Evolutionary conservation across 352 stramenopile species (phyloP).

Genomic region (Phytopythium chamaehyphon): DNA sequence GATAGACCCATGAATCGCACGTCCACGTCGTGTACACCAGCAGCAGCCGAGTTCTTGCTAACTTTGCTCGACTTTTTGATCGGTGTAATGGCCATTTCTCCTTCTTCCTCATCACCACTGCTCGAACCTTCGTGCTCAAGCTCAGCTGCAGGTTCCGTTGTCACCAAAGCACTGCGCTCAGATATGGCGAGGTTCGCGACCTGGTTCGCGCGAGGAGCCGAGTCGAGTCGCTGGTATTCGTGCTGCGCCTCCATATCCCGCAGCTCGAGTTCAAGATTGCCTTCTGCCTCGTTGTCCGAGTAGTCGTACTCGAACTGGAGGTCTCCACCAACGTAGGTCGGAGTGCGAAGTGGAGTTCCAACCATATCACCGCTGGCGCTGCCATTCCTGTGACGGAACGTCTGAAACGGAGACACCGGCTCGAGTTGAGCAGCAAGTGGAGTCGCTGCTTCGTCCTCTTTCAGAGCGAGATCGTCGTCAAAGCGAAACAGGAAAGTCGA

Average conservation of each 20-base stretch:
- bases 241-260: slow-evolving; percentile 1
- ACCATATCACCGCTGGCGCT: neutral
- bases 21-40: slow-evolving; percentile 11
- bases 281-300: slow-evolving; percentile 21
- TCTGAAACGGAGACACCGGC: slow-evolving; percentile 1
- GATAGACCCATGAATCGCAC: slow-evolving; percentile 58
- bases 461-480: slow-evolving; percentile 52
- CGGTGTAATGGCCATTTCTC: neutral
- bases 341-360: slow-evolving; percentile 40
- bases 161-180: slow-evolving; percentile 4
- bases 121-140: neutral
- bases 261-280: neutral
- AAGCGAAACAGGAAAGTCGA: slow-evolving; percentile 56
- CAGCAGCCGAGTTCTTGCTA: neutral
- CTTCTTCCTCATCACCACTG: slow-evolving; percentile 3
- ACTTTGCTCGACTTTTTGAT: neutral
- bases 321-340: slow-evolving; percentile 40
- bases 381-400: neutral
- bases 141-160: neutral
- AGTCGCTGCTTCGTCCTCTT: slow-evolving; percentile 5
- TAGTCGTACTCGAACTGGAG: slow-evolving; percentile 71
- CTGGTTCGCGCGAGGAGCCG: neutral
- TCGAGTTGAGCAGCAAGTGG: neutral
- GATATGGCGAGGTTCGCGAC: neutral
- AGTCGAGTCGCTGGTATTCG: slow-evolving; percentile 2